These are phyloP conservation scores for Phytophthora citricola DNA, from an alignment of 352 stramenopile species.

Conservation along the genomic window DNA sequence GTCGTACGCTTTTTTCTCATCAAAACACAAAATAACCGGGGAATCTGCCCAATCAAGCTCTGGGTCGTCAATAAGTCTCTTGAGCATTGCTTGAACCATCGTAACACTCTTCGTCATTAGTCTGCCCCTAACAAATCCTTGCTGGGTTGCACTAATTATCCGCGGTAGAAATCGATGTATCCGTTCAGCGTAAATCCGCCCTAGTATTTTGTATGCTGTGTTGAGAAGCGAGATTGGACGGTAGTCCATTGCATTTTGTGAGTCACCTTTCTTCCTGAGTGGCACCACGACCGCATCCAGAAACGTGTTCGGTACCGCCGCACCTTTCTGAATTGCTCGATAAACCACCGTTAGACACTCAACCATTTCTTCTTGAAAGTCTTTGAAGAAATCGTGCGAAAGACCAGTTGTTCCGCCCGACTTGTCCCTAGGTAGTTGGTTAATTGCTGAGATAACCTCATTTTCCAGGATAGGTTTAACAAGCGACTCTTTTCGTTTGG, in stretches of 20 bases:
- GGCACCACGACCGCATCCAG: not conserved
- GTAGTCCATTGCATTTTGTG: not conserved
- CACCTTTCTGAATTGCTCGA: not conserved
- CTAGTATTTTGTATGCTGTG: not conserved
- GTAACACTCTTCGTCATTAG: constrained; percentile 4
- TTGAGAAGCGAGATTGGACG: not conserved
- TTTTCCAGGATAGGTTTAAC: not conserved
- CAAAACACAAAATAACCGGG: not conserved
- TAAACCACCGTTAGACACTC: not conserved
- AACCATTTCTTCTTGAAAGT: constrained; percentile 2
- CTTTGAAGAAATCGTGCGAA: constrained; percentile 6
- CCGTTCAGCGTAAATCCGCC: not conserved
- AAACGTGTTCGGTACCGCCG: not conserved
- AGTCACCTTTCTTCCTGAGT: not conserved
- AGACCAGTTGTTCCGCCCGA: not conserved
- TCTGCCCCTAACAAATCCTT: not conserved
- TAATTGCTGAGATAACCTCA: not conserved
- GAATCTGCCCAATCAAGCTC: not conserved
- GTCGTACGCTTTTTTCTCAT: constrained; percentile 13
- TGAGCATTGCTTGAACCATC: not conserved
- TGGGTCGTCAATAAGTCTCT: not conserved
- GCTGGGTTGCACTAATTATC: not conserved
- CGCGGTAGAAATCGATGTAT: not conserved
- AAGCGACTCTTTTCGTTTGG: not conserved
- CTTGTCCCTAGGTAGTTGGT: not conserved